Evolutionary conservation across 768 basidiomycete genomes (phyloP).

Genomic region (Pholiota molesta): DNA sequence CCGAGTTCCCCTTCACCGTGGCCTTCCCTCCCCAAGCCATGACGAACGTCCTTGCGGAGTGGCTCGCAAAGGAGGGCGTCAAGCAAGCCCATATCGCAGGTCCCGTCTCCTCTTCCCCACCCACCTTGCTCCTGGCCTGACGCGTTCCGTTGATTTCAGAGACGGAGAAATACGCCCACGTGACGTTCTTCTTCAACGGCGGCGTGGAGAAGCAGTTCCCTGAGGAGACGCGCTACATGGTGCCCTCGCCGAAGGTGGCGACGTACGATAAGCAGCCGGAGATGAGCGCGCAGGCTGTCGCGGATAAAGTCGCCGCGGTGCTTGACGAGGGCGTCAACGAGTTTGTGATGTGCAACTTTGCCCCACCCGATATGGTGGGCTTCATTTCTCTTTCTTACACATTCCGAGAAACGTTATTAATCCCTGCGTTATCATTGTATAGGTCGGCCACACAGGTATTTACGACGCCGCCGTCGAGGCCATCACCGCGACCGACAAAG

Average conservation of each 20-base stretch:
- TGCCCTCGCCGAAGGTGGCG: slow-evolving; percentile 90
- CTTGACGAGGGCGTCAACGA: slow-evolving; percentile 71
- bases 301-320: slow-evolving; percentile 90
- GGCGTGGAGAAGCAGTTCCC: slow-evolving; percentile 93
- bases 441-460: slow-evolving; percentile 92
- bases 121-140: too few species aligned
- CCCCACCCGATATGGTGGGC: slow-evolving; percentile 91
- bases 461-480: slow-evolving; percentile 92
- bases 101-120: slow-evolving; percentile 20
- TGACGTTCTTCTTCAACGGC: slow-evolving; percentile 98
- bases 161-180: slow-evolving; percentile 98
- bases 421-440: not conserved
- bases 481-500: slow-evolving; percentile 85
- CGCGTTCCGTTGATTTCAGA: slow-evolving; percentile 41
- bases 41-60: slow-evolving; percentile 95
- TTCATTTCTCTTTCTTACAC: not conserved
- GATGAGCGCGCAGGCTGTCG: slow-evolving; percentile 89
- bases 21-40: slow-evolving; percentile 95
- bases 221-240: slow-evolving; percentile 82
- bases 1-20: slow-evolving; percentile 85
- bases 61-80: slow-evolving; percentile 76
- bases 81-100: slow-evolving; percentile 91
- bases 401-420: not conserved
- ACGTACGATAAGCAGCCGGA: slow-evolving; percentile 92
- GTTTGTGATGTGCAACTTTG: slow-evolving; percentile 98